Base-by-base conservation (phyloP, 2,329 filamentous ascomycete species). In the Verticillium alfalfae region DNA sequence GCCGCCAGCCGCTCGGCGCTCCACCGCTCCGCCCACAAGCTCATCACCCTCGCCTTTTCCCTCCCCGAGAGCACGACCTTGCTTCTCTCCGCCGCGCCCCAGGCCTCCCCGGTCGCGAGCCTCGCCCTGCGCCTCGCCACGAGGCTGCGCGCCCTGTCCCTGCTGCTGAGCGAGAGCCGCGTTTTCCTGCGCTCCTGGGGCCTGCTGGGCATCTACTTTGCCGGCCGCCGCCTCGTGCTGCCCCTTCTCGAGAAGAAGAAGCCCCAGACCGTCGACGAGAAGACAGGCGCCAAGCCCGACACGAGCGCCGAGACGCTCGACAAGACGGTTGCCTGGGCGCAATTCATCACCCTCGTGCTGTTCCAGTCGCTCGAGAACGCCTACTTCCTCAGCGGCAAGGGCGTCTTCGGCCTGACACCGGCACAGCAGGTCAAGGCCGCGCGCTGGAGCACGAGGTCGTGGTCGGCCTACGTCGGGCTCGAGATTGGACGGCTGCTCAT, bases 281-380 rank as follows among this genome's bases (percentile, higher is more conserved):
- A 70, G 34, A 69, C 74, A 12, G 71, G 68, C 58, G 64, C 64
- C 77, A 56, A 76, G 81, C 65, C 79, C 75, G n/a, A 38, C 13
- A 66, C 69, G 41, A 65, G 67, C 12, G 67, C 65, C 38, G 66
- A 80, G 76, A 65, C 69, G 2, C 70, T 81, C 62, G 80, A 79
- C 64, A 71, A 71, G 9, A 66, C 73, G 38, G 77, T 97, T 56
- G 84, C 85, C 26, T 88, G 87, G 74, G 78, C 84, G 7, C 90
- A 95, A 73, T 84, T 97, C 22, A 66, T 81, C 12, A 81, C 86
- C 12, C 90, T 90, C 73, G 75, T 89, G 10, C 72, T 79, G 10
- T 96, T 90, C 78, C 93, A 97, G 76, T 77, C 85, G 1, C 81
- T 94, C 49, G 95, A 99, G 79, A 97, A 97, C 76, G 82, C 84